phyloP scores from a whole-genome alignment of 345 rosid genomes.

The Microthlaspi erraticum region DNA sequence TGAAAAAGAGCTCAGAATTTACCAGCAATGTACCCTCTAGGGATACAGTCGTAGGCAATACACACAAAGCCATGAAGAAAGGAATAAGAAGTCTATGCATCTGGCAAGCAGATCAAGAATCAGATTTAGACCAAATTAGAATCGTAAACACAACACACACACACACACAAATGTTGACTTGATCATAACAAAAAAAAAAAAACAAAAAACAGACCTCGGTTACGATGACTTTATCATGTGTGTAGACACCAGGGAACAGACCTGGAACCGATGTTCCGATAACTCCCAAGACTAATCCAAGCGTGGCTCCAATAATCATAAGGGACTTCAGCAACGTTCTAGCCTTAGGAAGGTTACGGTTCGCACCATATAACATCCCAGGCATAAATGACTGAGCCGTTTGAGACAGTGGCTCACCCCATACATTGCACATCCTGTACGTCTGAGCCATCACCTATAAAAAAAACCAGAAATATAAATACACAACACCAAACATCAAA shows the following conservation, averaged over 20 bases:
- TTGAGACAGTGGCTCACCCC: conserved; percentile 92
- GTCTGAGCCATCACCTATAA: conserved; percentile 75
- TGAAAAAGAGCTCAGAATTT: conserved; percentile 23
- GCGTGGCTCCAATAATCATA: conserved; percentile 64
- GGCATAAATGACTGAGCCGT: conserved; percentile 97
- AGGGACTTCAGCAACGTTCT: conserved; percentile 80
- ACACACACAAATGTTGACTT: not conserved
- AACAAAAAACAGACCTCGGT: conserved; percentile 50
- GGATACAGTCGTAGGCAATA: conserved; percentile 66
- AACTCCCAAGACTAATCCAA: conserved; percentile 62
- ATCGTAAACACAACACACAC: not conserved
- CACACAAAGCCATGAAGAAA: conserved; percentile 67
- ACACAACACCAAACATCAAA: not conserved
- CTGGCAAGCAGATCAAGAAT: conserved; percentile 47
- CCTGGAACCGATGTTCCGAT: conserved; percentile 69
- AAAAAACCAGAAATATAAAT: not conserved
- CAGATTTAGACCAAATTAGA: conserved; percentile 2
- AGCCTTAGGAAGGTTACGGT: conserved; percentile 68
- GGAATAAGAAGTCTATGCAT: conserved; percentile 82
- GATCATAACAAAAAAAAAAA: not conserved
- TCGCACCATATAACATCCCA: conserved; percentile 72
- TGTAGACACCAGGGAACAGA: conserved; percentile 71
- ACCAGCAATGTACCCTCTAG: conserved; percentile 93
- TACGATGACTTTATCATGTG: conserved; percentile 65
- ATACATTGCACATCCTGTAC: conserved; percentile 66